Percentiles rank a stretch among this genome's conserved stretches.
phyloP scores from a whole-genome alignment of 2,329 filamentous ascomycete species.

The Ilyonectria sp. region DNA sequence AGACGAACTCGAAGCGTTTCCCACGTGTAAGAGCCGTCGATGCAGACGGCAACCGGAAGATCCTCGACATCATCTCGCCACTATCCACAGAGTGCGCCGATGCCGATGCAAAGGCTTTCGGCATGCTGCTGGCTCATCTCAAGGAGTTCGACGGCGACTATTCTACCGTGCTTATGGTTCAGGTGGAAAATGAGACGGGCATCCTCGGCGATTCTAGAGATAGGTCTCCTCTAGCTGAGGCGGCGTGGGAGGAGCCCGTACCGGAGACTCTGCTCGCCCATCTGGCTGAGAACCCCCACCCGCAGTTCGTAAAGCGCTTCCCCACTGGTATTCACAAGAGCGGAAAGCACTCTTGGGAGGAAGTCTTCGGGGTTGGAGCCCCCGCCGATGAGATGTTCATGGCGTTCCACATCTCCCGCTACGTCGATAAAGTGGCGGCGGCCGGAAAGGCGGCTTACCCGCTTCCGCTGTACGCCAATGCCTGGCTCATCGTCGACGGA shows the following conservation, averaged over 20 bases:
- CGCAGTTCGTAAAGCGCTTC: too few species aligned
- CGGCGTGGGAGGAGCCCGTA: background rate
- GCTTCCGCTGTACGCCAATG: conserved; percentile 47
- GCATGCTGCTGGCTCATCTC: conserved; percentile 48
- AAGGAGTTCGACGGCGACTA: conserved; percentile 57
- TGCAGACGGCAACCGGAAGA: conserved; percentile 42
- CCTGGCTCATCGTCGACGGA: conserved; percentile 47
- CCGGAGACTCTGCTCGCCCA: too few species aligned
- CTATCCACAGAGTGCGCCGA: background rate
- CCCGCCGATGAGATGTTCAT: conserved; percentile 49
- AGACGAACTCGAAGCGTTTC: conserved; percentile 45
- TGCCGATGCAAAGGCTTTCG: conserved; percentile 47
- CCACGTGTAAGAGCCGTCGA: conserved; percentile 48
- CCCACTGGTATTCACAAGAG: conserved; percentile 18
- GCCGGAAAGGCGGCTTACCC: conserved; percentile 44
- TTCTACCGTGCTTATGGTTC: conserved; percentile 65
- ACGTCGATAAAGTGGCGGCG: conserved; percentile 46
- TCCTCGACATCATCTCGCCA: conserved; percentile 39
- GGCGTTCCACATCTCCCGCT: conserved; percentile 48
- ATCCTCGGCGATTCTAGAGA: conserved; percentile 65
- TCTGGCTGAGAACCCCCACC: too few species aligned
- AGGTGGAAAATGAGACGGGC: conserved; percentile 67
- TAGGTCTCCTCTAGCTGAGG: conserved; percentile 36
- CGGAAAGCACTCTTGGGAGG: conserved; percentile 41
- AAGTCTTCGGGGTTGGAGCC: conserved; percentile 47